Evolutionary conservation across 768 basidiomycete genomes (phyloP).

Genomic region (Phanerochaete sordida): DNA sequence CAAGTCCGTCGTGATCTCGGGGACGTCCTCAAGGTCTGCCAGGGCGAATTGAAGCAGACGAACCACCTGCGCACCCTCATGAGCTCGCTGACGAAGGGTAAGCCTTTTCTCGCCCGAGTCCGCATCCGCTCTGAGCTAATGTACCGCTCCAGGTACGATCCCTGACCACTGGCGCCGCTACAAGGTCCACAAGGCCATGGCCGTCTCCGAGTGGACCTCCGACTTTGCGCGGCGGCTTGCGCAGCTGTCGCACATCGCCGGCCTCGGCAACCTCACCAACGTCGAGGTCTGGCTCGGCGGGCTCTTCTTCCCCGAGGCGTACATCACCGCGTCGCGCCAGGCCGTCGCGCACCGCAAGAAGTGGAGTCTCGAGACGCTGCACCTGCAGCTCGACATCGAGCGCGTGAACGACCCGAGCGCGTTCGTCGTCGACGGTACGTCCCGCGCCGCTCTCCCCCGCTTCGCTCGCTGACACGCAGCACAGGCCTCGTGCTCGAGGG

Average conservation of each 20-base stretch:
- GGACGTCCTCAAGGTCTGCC: conserved; percentile 80
- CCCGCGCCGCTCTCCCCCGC: background rate
- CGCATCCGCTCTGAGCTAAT: background rate
- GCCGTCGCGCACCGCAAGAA: conserved; percentile 90
- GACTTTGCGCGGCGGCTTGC: conserved; percentile 75
- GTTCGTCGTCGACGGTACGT: conserved; percentile 86
- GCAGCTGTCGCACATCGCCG: conserved; percentile 77
- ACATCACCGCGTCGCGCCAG: conserved; percentile 93
- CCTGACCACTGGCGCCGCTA: conserved; percentile 87
- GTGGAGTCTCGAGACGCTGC: conserved; percentile 89
- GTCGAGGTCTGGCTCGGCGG: conserved; percentile 91
- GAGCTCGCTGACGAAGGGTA: conserved; percentile 87
- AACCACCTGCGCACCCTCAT: conserved; percentile 92
- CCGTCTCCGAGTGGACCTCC: conserved; percentile 81
- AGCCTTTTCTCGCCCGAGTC: conserved; percentile 4
- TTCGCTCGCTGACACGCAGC: background rate
- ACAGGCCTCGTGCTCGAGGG: conserved; percentile 86
- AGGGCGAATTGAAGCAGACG: conserved; percentile 89
- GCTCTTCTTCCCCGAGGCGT: conserved; percentile 95
- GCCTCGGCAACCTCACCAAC: conserved; percentile 57
- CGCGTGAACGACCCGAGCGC: conserved; percentile 71
- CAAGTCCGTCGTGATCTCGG: conserved; percentile 78
- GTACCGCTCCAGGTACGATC: conserved; percentile 61
- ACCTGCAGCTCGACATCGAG: conserved; percentile 78
- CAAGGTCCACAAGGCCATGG: conserved; percentile 81